phyloP scores from a whole-genome alignment of 345 rosid species.

The Pistacia atlantica region DNA sequence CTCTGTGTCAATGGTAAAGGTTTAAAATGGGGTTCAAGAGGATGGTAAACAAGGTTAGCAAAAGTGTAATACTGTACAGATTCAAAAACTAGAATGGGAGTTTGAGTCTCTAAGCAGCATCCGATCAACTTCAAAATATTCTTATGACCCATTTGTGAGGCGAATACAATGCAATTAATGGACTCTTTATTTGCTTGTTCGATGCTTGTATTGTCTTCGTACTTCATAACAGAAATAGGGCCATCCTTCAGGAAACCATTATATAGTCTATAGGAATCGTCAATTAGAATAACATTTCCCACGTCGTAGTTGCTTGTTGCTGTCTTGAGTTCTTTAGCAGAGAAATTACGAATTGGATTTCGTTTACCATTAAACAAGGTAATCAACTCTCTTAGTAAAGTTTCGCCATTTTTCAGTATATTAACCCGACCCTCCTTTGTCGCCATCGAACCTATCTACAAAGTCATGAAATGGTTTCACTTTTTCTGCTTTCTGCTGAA shows the following conservation, averaged over 20 bases:
- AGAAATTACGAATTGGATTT: conserved; percentile 17
- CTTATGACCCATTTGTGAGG: neutral
- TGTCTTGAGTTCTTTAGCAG: conserved; percentile 21
- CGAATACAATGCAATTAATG: conserved; percentile 9
- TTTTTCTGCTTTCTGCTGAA: too few relatives aligned
- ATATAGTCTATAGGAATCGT: neutral
- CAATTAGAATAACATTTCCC: neutral
- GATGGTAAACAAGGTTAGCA: neutral
- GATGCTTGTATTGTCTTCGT: neutral
- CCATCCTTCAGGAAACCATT: conserved; percentile 6
- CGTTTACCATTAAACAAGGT: neutral
- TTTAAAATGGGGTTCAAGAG: neutral
- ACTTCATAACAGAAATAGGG: neutral
- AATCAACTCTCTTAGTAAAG: neutral
- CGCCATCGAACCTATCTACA: neutral
- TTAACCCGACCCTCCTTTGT: too few relatives aligned
- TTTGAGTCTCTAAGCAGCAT: neutral
- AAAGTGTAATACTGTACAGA: neutral
- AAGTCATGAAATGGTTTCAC: neutral
- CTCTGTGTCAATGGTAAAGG: neutral
- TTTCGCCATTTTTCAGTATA: too few relatives aligned
- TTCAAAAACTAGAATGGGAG: conserved; percentile 5
- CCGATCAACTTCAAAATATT: neutral
- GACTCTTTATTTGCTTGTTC: too few relatives aligned
- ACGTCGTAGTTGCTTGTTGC: conserved; percentile 8